Base-by-base conservation (phyloP, 352 stramenopile genomes). In the Pythium aquatile region DNA sequence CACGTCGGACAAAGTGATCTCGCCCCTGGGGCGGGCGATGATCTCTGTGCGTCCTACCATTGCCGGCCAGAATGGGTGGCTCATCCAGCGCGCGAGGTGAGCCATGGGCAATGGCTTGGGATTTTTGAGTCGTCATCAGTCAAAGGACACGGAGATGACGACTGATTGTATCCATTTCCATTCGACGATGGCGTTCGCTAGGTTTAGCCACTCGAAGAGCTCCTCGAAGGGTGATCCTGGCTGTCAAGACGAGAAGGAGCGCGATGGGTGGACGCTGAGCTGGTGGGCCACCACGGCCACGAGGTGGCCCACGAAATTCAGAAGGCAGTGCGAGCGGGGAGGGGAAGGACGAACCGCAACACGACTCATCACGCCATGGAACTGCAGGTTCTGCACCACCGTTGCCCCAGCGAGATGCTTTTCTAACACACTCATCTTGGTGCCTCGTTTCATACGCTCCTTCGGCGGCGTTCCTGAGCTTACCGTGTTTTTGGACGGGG, bases 131-230 rank as follows among this genome's bases (percentile, higher is more conserved):
- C 52, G 52, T 51, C 28, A 58, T 58, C 52, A 17, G 29, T 13
- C 52, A 5, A 44, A 10, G 29, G n/a, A 55, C 11, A 39, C 44
- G 17, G 0, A 8, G 10, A n/a, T 30, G 51, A 53, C 39, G 17
- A 54, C 8, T 59, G 26, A 53, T 6, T 62, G 61, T 68, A 68
- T 57, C 61, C 61, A 62, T 49, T 10, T 24, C 26, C 42, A 61
- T 62, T 68, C 61, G 61, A 62, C 54, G 42, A 16, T 52, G 61
- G 61, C 56, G 61, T 68, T 68, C 61, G 35, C 40, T 29, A 11
- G 10, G 49, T 16, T 28, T 28, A 20, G 33, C 44, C 13, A 1
- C 1, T 2, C 7, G 16, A 6, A 8, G 32, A 11, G 5, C n/a
- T 46, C 13, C 16, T 58, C 2, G 29, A 7, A 7, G n/a, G 37